phyloP scores from a whole-genome alignment of 768 basidiomycete genomes.

The Mycena capillaripes region DNA sequence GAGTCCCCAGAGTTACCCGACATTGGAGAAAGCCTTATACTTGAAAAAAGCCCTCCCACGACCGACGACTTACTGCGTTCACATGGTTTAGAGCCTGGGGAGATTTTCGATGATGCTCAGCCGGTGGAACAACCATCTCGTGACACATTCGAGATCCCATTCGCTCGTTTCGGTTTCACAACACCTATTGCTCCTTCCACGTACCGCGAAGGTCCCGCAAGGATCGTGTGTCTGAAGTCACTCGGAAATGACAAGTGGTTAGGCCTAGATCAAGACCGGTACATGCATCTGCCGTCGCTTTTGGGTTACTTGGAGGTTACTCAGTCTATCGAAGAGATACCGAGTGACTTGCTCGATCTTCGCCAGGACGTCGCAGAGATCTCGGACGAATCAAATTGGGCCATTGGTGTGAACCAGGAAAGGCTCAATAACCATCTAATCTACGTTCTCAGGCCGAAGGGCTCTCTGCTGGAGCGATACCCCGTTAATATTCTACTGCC shows the following conservation, averaged over 20 bases:
- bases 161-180: neutral
- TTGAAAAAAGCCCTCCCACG: too few species aligned
- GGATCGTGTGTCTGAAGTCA: neutral
- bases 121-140: neutral
- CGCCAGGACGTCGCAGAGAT: neutral
- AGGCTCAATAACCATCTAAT: neutral
- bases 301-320: neutral
- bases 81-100: neutral
- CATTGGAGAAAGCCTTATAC: too few species aligned
- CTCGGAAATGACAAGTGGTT: slow-evolving; percentile 6
- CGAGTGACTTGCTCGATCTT: slow-evolving; percentile 4
- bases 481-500: neutral
- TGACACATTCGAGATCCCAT: neutral
- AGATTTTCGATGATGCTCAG: neutral
- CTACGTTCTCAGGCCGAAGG: slow-evolving; percentile 9
- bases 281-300: neutral
- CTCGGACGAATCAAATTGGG: neutral
- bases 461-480: neutral
- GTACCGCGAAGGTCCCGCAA: neutral
- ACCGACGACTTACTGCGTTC: neutral
- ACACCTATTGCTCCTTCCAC: neutral
- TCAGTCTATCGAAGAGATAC: neutral
- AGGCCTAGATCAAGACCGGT: neutral
- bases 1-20: too few species aligned
- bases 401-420: neutral